A percentile compares a stretch with the other conserved stretches of the same genome.
Conservation (phyloP, 768 basidiomycete species). For the Panaeolus cyanescens region DNA sequence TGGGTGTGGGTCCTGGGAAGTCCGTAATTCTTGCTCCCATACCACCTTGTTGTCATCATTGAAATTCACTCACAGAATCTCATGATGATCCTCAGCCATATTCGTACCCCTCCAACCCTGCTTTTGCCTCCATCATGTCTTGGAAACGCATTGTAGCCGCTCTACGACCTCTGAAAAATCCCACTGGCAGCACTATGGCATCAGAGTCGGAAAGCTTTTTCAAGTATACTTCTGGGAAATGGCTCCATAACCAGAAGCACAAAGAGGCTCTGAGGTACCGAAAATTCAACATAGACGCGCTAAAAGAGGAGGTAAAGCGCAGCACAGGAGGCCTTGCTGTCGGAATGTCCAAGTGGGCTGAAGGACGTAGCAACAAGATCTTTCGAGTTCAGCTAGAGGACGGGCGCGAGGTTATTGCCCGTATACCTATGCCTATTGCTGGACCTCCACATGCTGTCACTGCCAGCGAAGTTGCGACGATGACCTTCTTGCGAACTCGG, state of each 20-base stretch:
- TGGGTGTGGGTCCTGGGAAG: too few species aligned
- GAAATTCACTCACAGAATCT: too few species aligned
- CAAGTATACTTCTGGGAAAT: conserved; percentile 10
- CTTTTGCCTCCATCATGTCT: too few species aligned
- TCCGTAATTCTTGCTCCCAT: too few species aligned
- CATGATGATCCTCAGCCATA: too few species aligned
- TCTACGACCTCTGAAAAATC: too few species aligned
- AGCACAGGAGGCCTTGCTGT: neutral
- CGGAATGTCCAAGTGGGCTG: conserved; percentile 5
- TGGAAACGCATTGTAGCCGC: too few species aligned
- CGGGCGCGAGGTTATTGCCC: conserved; percentile 11
- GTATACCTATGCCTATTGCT: conserved; percentile 7
- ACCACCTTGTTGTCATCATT: too few species aligned
- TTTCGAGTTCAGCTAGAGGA: conserved; percentile 8
- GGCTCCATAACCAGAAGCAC: conserved; percentile 8
- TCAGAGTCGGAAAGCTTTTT: conserved; percentile 9
- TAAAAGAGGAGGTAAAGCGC: conserved; percentile 6
- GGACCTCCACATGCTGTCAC: conserved; percentile 11
- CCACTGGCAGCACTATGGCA: too few species aligned
- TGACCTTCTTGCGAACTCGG: conserved; percentile 8
- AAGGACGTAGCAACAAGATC: conserved; percentile 13
- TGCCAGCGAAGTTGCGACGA: conserved; percentile 14
- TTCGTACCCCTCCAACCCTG: too few species aligned
- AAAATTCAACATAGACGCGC: conserved; percentile 11
- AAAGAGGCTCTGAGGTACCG: conserved; percentile 9